A percentile compares a stretch with the other conserved stretches of the same genome.
phyloP scores from a whole-genome alignment of 768 basidiomycete species.

The Phlebiopsis flavidoalba region DNA sequence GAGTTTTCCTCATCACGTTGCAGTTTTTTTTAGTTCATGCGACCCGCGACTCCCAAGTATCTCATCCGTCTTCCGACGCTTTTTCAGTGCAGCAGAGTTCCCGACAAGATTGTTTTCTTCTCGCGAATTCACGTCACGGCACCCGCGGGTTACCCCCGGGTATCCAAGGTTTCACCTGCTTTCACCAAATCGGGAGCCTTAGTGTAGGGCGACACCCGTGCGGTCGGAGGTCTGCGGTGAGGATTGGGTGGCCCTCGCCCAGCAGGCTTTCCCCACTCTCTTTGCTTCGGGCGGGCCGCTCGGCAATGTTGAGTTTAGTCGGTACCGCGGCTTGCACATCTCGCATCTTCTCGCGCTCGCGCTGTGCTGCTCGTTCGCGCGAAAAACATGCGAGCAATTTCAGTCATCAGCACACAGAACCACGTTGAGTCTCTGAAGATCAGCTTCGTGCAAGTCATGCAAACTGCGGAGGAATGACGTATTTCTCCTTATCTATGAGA shows the following conservation, averaged over 20 bases:
- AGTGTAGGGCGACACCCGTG: slow-evolving; percentile 70
- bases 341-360: slow-evolving; percentile 83
- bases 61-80: slow-evolving; percentile 75
- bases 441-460: slow-evolving; percentile 93
- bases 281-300: slow-evolving; percentile 71
- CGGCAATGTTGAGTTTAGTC: slow-evolving; percentile 36
- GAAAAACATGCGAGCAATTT: slow-evolving; percentile 96
- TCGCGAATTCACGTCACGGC: too few relatives aligned
- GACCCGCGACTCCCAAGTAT: slow-evolving; percentile 87
- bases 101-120: too few relatives aligned
- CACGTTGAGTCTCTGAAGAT: slow-evolving; percentile 90
- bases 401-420: slow-evolving; percentile 90
- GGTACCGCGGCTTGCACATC: slow-evolving; percentile 57
- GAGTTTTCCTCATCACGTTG: slow-evolving; percentile 79
- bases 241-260: slow-evolving; percentile 17
- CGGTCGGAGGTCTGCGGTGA: slow-evolving; percentile 45
- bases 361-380: slow-evolving; percentile 89
- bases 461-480: slow-evolving; percentile 94
- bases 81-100: background rate
- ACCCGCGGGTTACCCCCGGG: too few relatives aligned
- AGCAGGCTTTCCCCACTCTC: slow-evolving; percentile 76
- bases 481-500: slow-evolving; percentile 79
- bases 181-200: slow-evolving; percentile 84
- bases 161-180: slow-evolving; percentile 43
- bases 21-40: too few relatives aligned